Evolutionary conservation across 139 green algal genomes (phyloP).

Genomic region (Picochlorum sp.): DNA sequence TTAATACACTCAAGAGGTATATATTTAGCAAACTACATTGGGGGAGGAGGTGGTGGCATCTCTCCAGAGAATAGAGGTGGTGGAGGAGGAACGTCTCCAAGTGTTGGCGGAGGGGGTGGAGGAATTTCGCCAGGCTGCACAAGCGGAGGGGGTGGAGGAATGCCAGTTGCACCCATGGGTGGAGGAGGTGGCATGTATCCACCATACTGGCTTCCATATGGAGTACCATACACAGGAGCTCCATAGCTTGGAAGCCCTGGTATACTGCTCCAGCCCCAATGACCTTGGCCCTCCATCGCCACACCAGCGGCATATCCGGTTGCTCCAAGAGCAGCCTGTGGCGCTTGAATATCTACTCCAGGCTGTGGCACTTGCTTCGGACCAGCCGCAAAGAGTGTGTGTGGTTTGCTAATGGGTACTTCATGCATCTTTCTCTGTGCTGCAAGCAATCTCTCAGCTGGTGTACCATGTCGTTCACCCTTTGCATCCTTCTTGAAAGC

Average conservation of each 20-base stretch:
- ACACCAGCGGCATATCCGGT: neutral
- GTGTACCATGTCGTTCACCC: conserved; percentile 91
- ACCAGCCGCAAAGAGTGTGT: conserved; percentile 79
- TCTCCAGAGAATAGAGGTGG: neutral
- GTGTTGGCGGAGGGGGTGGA: neutral
- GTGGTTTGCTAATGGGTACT: conserved; percentile 37
- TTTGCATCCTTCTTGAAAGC: conserved; percentile 97
- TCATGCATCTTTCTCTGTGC: conserved; percentile 52
- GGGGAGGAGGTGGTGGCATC: conserved; percentile 2
- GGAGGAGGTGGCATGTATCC: conserved; percentile 1
- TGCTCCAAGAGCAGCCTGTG: neutral
- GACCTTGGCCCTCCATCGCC: neutral
- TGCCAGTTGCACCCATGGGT: neutral
- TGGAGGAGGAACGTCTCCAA: neutral
- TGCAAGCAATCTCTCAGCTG: conserved; percentile 85
- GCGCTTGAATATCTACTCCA: conserved; percentile 1
- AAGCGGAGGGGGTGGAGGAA: conserved; percentile 7
- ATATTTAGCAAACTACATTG: neutral
- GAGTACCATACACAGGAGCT: neutral
- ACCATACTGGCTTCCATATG: neutral
- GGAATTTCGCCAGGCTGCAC: neutral
- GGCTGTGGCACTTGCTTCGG: conserved; percentile 12
- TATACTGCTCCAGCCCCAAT: neutral
- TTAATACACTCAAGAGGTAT: neutral
- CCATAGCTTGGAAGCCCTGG: neutral